Evolutionary conservation across 441 rosid species (phyloP).

Genomic region (Corymbia citriodora): DNA sequence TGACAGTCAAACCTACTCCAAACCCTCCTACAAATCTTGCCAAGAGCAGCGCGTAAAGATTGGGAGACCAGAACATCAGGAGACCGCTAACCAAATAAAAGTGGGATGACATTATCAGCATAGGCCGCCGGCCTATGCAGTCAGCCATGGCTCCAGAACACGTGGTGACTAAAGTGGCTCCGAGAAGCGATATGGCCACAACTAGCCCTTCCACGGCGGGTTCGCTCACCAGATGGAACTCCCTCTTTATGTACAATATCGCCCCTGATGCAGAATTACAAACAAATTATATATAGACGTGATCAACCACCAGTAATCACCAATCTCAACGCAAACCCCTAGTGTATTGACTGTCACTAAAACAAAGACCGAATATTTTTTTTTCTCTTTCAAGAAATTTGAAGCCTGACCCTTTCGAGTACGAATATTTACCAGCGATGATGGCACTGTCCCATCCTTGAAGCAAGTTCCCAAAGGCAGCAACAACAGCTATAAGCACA

Average conservation of each 20-base stretch:
- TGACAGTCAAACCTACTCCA: constrained; percentile 10
- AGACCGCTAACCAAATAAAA: constrained; percentile 4
- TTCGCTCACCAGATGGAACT: constrained; percentile 1
- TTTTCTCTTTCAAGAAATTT: background rate
- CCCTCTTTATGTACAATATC: constrained; percentile 11
- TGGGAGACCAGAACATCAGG: constrained; percentile 17
- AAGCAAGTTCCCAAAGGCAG: constrained; percentile 4
- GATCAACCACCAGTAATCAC: background rate
- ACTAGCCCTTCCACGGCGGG: constrained; percentile 8
- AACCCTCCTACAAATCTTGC: constrained; percentile 14
- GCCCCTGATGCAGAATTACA: constrained; percentile 6
- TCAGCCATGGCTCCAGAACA: constrained; percentile 13
- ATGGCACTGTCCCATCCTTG: background rate
- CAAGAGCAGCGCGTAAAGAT: background rate
- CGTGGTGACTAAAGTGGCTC: constrained; percentile 7
- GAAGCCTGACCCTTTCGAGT: background rate
- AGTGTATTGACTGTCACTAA: background rate
- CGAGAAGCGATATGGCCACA: constrained; percentile 10
- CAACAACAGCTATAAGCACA: background rate
- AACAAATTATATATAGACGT: background rate
- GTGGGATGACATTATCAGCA: constrained; percentile 5
- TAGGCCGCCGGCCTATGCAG: constrained; percentile 14
- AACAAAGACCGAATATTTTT: background rate
- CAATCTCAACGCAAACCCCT: background rate
- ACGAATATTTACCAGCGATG: background rate